Evolutionary conservation across 2,329 filamentous ascomycete genomes (phyloP).

Genomic region (Xylariaceae sp.): DNA sequence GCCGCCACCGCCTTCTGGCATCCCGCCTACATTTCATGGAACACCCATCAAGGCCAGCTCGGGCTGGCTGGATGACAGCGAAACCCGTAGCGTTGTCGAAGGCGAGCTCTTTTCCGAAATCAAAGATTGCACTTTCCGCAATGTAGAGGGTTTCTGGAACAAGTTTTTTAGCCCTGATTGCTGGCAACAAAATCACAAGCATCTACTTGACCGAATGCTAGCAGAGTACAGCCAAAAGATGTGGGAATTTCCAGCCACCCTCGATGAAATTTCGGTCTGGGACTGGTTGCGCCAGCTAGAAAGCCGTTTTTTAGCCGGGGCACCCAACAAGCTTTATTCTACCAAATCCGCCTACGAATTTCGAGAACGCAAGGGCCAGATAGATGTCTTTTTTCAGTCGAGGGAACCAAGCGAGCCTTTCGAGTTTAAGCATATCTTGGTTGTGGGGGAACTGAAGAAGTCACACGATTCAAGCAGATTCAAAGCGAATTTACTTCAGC

Average conservation of each 20-base stretch:
- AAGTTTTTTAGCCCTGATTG: neutral
- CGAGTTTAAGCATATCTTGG: slow-evolving; percentile 10
- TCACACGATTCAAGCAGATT: neutral
- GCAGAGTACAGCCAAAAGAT: neutral
- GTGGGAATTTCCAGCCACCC: neutral
- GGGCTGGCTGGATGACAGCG: neutral
- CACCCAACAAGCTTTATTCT: neutral
- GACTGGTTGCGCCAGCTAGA: neutral
- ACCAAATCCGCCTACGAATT: slow-evolving; percentile 8
- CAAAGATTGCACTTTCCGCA: neutral
- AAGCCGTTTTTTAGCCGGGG: neutral
- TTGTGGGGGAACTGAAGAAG: slow-evolving; percentile 5
- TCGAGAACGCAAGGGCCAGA: slow-evolving; percentile 9
- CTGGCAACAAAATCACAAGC: neutral
- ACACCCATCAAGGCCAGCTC: slow-evolving; percentile 2
- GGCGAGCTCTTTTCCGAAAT: neutral
- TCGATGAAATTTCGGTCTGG: neutral
- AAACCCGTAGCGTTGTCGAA: neutral
- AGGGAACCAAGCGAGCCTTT: neutral
- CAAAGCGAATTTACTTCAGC: slow-evolving; percentile 4
- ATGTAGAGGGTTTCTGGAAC: neutral
- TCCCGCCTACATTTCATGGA: slow-evolving; percentile 3
- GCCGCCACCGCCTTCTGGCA: neutral
- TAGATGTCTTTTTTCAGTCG: slow-evolving; percentile 6
- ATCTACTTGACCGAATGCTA: neutral